phyloP scores from a whole-genome alignment of 768 basidiomycete species.

The Boletus rubescentipes region DNA sequence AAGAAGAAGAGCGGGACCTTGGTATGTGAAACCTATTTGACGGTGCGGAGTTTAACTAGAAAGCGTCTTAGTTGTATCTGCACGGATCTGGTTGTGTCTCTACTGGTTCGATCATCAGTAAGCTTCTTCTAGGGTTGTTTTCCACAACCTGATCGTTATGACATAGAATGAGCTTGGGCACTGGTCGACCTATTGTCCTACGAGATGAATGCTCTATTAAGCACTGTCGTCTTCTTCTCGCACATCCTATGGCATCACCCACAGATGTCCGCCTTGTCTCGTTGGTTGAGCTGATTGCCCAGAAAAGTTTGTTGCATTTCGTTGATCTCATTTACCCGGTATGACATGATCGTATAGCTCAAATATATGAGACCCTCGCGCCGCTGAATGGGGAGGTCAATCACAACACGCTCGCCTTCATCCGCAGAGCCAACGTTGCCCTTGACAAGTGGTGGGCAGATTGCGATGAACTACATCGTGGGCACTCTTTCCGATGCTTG shows the following conservation, averaged over 20 bases:
- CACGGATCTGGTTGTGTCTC: conserved; percentile 90
- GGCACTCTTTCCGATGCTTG: conserved; percentile 9
- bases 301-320: conserved; percentile 65
- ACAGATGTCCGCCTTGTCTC: conserved; percentile 90
- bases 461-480: conserved; percentile 82
- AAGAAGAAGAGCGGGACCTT: conserved; percentile 86
- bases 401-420: conserved; percentile 80
- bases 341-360: conserved; percentile 50
- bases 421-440: conserved; percentile 81
- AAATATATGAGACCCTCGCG: conserved; percentile 88
- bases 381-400: conserved; percentile 86
- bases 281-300: conserved; percentile 84
- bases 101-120: conserved; percentile 98
- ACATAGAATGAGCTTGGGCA: conserved; percentile 83
- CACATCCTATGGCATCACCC: conserved; percentile 83
- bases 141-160: conserved; percentile 13
- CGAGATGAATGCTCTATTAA: conserved; percentile 86
- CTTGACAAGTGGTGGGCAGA: conserved; percentile 91
- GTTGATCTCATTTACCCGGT: background rate
- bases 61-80: conserved; percentile 70
- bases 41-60: conserved; percentile 1
- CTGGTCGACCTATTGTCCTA: conserved; percentile 85
- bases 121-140: conserved; percentile 27
- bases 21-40: conserved; percentile 43
- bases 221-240: conserved; percentile 78